Evolutionary conservation across 768 basidiomycete genomes (phyloP).

Genomic region (Trametes gibbosa): DNA sequence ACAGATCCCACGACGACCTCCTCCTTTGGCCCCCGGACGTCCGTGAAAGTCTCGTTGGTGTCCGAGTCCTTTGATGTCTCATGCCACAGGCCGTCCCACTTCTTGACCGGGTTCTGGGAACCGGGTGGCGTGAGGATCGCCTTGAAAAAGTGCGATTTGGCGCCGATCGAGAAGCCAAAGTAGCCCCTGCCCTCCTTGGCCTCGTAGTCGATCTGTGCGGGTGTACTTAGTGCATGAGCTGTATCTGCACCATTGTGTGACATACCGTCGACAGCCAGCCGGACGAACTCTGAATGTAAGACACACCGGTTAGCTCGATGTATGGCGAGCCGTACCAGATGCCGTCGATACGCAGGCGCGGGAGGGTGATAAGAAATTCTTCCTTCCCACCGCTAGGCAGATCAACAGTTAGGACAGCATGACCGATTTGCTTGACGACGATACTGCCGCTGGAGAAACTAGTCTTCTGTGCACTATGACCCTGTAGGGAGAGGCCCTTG

Average conservation of each 20-base stretch:
- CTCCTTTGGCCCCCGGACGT: constrained; percentile 70
- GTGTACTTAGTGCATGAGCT: neutral
- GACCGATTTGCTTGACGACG: constrained; percentile 93
- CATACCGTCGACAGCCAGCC: constrained; percentile 56
- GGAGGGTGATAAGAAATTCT: constrained; percentile 88
- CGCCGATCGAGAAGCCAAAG: constrained; percentile 58
- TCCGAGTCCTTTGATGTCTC: constrained; percentile 54
- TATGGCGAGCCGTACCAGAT: constrained; percentile 89
- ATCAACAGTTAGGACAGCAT: constrained; percentile 76
- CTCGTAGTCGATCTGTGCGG: constrained; percentile 83
- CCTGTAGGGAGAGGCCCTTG: constrained; percentile 74
- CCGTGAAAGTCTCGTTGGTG: constrained; percentile 62
- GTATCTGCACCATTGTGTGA: neutral
- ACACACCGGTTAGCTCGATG: constrained; percentile 84
- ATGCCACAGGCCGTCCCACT: constrained; percentile 83
- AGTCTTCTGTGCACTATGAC: constrained; percentile 95
- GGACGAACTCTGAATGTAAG: constrained; percentile 69
- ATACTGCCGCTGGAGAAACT: constrained; percentile 79
- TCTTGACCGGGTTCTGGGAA: constrained; percentile 39
- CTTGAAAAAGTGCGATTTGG: constrained; percentile 88
- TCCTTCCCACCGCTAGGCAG: constrained; percentile 55
- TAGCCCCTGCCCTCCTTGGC: constrained; percentile 97
- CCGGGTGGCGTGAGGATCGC: constrained; percentile 61
- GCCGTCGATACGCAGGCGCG: constrained; percentile 89
- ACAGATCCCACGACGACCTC: constrained; percentile 66